These are phyloP conservation scores for Albifimbria verrucaria DNA, from an alignment of 2,329 filamentous ascomycete genomes.

Conservation along the genomic window DNA sequence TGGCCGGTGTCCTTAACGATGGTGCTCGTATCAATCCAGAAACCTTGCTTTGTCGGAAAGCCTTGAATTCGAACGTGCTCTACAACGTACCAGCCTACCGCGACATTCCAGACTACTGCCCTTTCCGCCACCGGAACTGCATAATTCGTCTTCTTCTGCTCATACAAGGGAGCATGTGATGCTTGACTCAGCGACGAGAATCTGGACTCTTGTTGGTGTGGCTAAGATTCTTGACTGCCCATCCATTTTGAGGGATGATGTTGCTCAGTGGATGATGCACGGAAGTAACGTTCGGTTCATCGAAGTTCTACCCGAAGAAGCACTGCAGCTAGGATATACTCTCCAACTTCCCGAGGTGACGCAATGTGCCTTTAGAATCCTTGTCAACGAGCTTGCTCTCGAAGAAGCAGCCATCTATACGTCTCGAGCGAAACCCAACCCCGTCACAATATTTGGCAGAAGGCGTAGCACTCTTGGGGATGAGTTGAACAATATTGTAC, in stretches of 20 bases:
- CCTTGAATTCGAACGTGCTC: constrained; percentile 10
- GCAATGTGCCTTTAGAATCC: constrained; percentile 51
- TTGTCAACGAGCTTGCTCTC: constrained; percentile 62
- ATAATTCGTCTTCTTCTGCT: constrained; percentile 61
- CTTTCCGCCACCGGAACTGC: constrained; percentile 57
- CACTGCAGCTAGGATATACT: constrained; percentile 53
- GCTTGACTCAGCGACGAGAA: constrained; percentile 62
- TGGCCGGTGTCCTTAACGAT: neutral
- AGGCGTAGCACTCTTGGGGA: constrained; percentile 46
- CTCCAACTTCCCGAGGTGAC: constrained; percentile 41
- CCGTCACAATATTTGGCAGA: constrained; percentile 42
- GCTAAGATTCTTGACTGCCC: constrained; percentile 56
- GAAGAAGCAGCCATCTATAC: constrained; percentile 26
- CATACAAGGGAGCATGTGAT: constrained; percentile 52
- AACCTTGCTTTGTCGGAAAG: constrained; percentile 18
- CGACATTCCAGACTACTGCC: constrained; percentile 57
- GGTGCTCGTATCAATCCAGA: constrained; percentile 4
- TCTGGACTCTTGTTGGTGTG: constrained; percentile 65
- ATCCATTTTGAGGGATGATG: constrained; percentile 40
- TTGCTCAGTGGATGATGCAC: constrained; percentile 57
- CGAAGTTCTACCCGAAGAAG: constrained; percentile 60
- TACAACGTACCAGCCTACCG: constrained; percentile 27
- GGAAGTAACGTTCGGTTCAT: constrained; percentile 55
- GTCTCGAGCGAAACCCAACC: constrained; percentile 3
- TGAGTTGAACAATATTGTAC: constrained; percentile 52